Conservation (phyloP, 2,329 filamentous ascomycete species). For the Knoxdaviesia proteae region DNA sequence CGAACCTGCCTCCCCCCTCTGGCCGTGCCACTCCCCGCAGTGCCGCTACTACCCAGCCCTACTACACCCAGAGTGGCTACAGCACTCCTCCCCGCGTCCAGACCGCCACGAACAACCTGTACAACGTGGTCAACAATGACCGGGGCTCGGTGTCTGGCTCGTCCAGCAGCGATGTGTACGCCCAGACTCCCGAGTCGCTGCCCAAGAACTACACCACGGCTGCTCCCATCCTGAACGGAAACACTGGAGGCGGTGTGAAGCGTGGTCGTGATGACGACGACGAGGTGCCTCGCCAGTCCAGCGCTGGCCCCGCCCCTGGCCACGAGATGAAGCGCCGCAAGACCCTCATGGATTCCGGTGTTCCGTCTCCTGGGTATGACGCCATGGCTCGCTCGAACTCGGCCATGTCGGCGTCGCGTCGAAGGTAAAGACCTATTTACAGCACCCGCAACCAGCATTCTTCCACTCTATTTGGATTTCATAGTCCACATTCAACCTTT, state of each 20-base stretch:
- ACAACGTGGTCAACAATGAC: slow-evolving; percentile 75
- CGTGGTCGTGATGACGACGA: slow-evolving; percentile 38
- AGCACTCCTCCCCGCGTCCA: slow-evolving; percentile 55
- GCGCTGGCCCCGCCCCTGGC: slow-evolving; percentile 17
- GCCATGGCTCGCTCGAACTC: slow-evolving; percentile 25
- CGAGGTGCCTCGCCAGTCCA: slow-evolving; percentile 36
- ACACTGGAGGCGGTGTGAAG: slow-evolving; percentile 19
- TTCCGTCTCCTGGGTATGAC: slow-evolving; percentile 29
- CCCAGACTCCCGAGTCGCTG: slow-evolving; percentile 29
- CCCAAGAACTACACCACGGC: slow-evolving; percentile 44
- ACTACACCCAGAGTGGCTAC: slow-evolving; percentile 47
- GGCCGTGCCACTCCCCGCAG: slow-evolving; percentile 75
- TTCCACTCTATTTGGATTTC: background rate
- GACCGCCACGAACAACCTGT: slow-evolving; percentile 58
- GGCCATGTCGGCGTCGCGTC: slow-evolving; percentile 19
- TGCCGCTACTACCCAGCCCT: slow-evolving; percentile 47
- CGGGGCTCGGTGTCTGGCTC: slow-evolving; percentile 46
- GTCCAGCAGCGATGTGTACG: slow-evolving; percentile 47
- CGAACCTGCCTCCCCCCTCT: slow-evolving; percentile 56
- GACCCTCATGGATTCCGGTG: slow-evolving; percentile 41
- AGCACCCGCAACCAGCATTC: slow-evolving; percentile 1
- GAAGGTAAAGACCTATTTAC: slow-evolving; percentile 13
- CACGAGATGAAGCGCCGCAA: slow-evolving; percentile 62
- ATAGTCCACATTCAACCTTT: background rate
- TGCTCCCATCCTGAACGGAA: slow-evolving; percentile 44